These are phyloP conservation scores for Calonectria leucothoes DNA, from an alignment of 2,329 filamentous ascomycete genomes.

Conservation along the genomic window DNA sequence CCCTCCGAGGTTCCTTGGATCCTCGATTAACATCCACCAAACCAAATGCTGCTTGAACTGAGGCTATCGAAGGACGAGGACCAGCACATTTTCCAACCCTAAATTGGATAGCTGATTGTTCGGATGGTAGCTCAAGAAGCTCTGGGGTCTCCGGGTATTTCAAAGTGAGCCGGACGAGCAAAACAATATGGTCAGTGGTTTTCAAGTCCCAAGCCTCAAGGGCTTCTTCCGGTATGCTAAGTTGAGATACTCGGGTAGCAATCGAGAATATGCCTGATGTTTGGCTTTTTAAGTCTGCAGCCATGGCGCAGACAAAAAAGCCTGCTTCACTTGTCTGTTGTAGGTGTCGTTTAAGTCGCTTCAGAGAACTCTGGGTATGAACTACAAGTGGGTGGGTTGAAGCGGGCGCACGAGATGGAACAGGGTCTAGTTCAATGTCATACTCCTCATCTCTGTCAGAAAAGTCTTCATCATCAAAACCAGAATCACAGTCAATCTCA, in stretches of 20 bases:
- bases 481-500: slow-evolving; percentile 11
- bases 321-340: slow-evolving; percentile 70
- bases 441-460: slow-evolving; percentile 27
- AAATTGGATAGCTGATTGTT: slow-evolving; percentile 59
- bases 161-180: slow-evolving; percentile 74
- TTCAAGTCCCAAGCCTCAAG: slow-evolving; percentile 82
- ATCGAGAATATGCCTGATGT: slow-evolving; percentile 66
- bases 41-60: slow-evolving; percentile 55
- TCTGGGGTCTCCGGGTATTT: slow-evolving; percentile 71
- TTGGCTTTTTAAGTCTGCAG: slow-evolving; percentile 55
- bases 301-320: slow-evolving; percentile 75
- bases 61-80: slow-evolving; percentile 75
- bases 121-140: slow-evolving; percentile 55
- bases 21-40: not conserved
- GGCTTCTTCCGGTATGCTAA: slow-evolving; percentile 79
- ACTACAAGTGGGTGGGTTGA: not conserved
- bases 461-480: slow-evolving; percentile 22
- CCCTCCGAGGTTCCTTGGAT: slow-evolving; percentile 10
- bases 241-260: slow-evolving; percentile 75
- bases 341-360: slow-evolving; percentile 52
- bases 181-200: slow-evolving; percentile 75
- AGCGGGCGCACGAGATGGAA: slow-evolving; percentile 10
- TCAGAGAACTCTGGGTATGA: not conserved
- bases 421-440: slow-evolving; percentile 29
- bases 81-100: slow-evolving; percentile 76